These are phyloP conservation scores for Mycosphaerelloides madeirae DNA, from an alignment of 2,329 filamentous ascomycete species.

Conservation along the genomic window DNA sequence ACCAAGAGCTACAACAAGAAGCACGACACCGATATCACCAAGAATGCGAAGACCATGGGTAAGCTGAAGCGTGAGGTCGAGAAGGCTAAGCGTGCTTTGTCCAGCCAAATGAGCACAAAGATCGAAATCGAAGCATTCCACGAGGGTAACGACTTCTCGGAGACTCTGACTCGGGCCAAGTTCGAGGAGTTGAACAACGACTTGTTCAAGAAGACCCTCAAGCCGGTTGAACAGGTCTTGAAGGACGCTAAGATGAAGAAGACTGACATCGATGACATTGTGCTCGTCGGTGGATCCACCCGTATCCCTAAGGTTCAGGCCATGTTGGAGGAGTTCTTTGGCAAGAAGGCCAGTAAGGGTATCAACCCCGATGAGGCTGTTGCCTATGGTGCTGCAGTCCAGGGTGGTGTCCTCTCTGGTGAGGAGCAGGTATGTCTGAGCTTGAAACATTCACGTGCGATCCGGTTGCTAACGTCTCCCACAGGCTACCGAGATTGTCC, in stretches of 20 bases:
- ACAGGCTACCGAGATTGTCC: constrained; percentile 85
- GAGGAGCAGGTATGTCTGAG: constrained; percentile 54
- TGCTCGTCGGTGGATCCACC: constrained; percentile 95
- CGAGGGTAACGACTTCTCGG: constrained; percentile 94
- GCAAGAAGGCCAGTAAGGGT: constrained; percentile 98
- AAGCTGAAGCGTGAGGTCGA: constrained; percentile 99
- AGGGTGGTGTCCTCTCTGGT: constrained; percentile 90
- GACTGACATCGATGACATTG: constrained; percentile 89
- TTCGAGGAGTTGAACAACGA: constrained; percentile 99
- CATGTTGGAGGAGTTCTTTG: constrained; percentile 93
- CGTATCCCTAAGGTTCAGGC: constrained; percentile 97
- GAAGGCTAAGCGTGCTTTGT: constrained; percentile 96
- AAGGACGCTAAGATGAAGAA: constrained; percentile 98
- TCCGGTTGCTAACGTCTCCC: constrained; percentile 3
- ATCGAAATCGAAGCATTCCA: constrained; percentile 93
- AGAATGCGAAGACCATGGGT: constrained; percentile 96
- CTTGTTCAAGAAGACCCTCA: constrained; percentile 98
- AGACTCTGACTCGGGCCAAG: constrained; percentile 97
- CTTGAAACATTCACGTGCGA: not conserved
- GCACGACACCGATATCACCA: constrained; percentile 83
- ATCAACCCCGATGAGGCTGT: constrained; percentile 99
- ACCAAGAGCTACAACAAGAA: constrained; percentile 99
- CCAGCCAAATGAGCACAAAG: constrained; percentile 39
- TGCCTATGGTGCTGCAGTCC: constrained; percentile 93
- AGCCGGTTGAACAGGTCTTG: constrained; percentile 97